phyloP scores from a whole-genome alignment of 1,284 basidiomycete genomes.

The Rhizoctonia solani region DNA sequence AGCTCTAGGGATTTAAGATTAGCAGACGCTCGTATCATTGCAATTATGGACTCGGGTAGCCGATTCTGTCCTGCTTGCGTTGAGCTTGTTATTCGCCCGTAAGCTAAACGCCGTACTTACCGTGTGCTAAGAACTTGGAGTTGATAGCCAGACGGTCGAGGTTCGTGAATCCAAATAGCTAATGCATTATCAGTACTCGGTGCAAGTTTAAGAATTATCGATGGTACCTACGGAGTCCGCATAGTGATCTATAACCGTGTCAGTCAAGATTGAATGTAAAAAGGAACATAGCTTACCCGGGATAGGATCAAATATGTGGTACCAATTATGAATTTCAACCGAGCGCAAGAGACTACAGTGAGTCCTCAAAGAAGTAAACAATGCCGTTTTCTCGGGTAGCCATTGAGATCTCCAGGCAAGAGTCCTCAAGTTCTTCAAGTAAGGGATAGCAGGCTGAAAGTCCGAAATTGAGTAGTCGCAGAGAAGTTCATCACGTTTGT shows the following conservation, averaged over 20 bases:
- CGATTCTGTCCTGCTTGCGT: background rate
- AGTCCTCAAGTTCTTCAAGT: constrained; percentile 1
- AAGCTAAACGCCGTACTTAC: background rate
- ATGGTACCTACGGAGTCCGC: background rate
- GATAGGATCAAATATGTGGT: background rate
- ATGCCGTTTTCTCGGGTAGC: constrained; percentile 11
- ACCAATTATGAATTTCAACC: constrained; percentile 12
- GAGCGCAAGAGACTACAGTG: background rate
- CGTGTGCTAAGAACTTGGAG: background rate
- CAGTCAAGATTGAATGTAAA: background rate
- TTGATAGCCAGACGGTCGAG: background rate
- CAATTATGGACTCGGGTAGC: background rate
- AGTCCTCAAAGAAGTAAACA: constrained; percentile 11
- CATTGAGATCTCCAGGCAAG: constrained; percentile 25
- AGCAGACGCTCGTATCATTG: constrained; percentile 11
- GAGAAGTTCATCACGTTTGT: constrained; percentile 7
- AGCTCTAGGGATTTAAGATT: background rate
- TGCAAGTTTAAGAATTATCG: background rate
- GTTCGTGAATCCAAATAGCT: constrained; percentile 14
- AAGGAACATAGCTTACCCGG: too few species aligned
- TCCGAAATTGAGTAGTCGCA: constrained; percentile 5
- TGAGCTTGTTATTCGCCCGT: background rate
- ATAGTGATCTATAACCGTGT: background rate
- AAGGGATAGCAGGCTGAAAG: background rate
- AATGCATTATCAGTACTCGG: background rate